phyloP scores from a whole-genome alignment of 2,329 filamentous ascomycete species.

The Arthrobotrys pseudoclavata region DNA sequence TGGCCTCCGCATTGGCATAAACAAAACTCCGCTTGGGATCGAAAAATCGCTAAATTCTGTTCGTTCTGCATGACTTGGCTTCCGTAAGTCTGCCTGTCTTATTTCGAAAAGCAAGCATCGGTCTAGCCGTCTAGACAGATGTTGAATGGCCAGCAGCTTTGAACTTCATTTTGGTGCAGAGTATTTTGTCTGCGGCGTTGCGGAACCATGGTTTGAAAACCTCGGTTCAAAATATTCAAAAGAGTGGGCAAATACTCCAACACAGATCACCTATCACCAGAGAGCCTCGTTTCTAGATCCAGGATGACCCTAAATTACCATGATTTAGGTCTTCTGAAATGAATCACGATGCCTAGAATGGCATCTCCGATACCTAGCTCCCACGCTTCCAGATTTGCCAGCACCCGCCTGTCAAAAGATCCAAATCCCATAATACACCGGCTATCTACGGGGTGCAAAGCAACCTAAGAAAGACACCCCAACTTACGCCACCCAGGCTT shows the following conservation, averaged over 20 bases:
- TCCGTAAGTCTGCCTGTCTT: not conserved
- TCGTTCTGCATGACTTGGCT: slow-evolving; percentile 25
- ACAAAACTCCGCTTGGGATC: slow-evolving; percentile 24
- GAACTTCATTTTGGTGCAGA: not conserved
- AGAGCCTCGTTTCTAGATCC: slow-evolving; percentile 13
- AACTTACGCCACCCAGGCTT: slow-evolving; percentile 48
- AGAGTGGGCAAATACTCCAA: slow-evolving; percentile 5
- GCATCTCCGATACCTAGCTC: slow-evolving; percentile 64
- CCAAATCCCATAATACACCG: slow-evolving; percentile 34
- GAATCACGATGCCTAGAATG: slow-evolving; percentile 41
- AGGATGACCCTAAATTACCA: slow-evolving; percentile 7
- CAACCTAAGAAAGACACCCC: slow-evolving; percentile 52
- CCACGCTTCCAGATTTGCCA: slow-evolving; percentile 66
- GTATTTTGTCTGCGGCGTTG: slow-evolving; percentile 5
- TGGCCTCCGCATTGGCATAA: slow-evolving; percentile 43
- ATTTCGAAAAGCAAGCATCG: slow-evolving; percentile 9
- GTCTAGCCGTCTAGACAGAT: not conserved
- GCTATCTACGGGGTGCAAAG: slow-evolving; percentile 56
- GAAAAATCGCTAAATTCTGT: not conserved
- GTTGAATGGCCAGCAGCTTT: not conserved
- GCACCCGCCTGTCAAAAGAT: slow-evolving; percentile 45
- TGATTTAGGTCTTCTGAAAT: slow-evolving; percentile 18
- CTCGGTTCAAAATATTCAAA: slow-evolving; percentile 9
- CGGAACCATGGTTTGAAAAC: slow-evolving; percentile 3
- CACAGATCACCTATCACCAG: not conserved